Evolutionary conservation across 306 rosid genomes (phyloP), one percentile per base, ranked within the genome.

Genomic region (Fragaria vesca): DNA sequence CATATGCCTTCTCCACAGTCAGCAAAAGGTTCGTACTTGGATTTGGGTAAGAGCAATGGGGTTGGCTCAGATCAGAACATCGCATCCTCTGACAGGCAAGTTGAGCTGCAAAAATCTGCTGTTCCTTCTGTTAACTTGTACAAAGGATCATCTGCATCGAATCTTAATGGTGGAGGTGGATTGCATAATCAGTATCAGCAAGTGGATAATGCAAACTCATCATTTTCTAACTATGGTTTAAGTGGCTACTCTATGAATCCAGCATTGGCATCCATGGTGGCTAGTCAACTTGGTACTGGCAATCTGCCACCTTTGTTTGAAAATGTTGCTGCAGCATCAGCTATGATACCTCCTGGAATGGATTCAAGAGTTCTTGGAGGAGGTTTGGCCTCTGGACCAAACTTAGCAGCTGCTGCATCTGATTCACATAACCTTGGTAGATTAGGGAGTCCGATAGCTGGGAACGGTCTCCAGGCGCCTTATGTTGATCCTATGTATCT

Each of bases 401-500:
- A 80, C 71, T 69, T 76, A 57, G 86, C 82, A 54, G 83, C 84
- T 67, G 79, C 88, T 74, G 83, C 86, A 21, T 83, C 96, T 70
- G 98, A 90, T 74, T 76, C 88, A 32, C 94, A 90, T 72, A 83
- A 80, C 77, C 90, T 81, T 43, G 87, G 93, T 78, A 85, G 93
- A 77, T 81, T 89, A 82, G 96, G 94, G 71, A 90, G 88, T 85
- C 97, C 87, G 74, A 75, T 91, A 79, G 75, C 87, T 2, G 97
- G 96, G 43, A 76, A 75, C 66, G 83, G 90, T 82, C 90, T 90
- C 82, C 99, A 93, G 81, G 82, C 93, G 5, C 91, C 97, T 30
- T 93, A 74, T 87, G 87, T 91, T 6, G 99, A 93, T 88, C 99
- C 99, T 17, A 79, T 83, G 86, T 88, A 89, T 89, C 90, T 89